Evolutionary conservation across 768 basidiomycete genomes (phyloP).

Genomic region (Boletus pseudopeckii): DNA sequence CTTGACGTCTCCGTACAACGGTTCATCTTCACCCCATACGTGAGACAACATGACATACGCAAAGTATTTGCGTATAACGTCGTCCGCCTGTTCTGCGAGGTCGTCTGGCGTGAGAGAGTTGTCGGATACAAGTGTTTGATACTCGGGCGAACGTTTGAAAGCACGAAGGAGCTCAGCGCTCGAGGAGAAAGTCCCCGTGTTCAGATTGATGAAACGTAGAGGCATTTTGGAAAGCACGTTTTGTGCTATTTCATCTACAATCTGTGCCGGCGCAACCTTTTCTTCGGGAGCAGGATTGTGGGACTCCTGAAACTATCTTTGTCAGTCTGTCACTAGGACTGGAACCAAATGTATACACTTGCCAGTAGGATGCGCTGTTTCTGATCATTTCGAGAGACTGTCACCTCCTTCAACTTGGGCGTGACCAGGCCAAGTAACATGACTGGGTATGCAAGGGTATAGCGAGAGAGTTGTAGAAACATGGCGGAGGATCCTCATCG

Average conservation of each 20-base stretch:
- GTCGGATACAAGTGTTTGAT: conserved; percentile 11
- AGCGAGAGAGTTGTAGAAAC: conserved; percentile 6
- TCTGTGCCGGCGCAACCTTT: conserved; percentile 4
- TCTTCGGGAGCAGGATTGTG: conserved; percentile 2
- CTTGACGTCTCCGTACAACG: conserved; percentile 19
- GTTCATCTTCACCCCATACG: conserved; percentile 28
- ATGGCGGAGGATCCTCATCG: background rate
- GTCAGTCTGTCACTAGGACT: background rate
- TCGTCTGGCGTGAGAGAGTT: conserved; percentile 2
- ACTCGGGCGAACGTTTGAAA: conserved; percentile 16
- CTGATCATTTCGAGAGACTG: background rate
- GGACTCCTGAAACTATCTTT: background rate
- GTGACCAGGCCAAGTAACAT: conserved; percentile 6
- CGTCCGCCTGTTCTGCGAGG: conserved; percentile 13
- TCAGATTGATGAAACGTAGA: conserved; percentile 21
- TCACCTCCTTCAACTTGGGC: background rate
- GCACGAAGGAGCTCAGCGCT: conserved; percentile 12
- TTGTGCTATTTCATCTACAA: conserved; percentile 18
- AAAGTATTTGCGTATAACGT: conserved; percentile 20
- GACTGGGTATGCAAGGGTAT: conserved; percentile 6
- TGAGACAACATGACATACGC: conserved; percentile 29
- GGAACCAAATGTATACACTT: background rate
- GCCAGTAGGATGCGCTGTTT: conserved; percentile 2
- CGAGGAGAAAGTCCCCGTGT: conserved; percentile 20
- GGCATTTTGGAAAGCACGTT: conserved; percentile 22